Percentiles rank a stretch among this genome's conserved stretches.
Conservation (phyloP, 495 filamentous ascomycete species). For the Elaphomyces granulatus region DNA sequence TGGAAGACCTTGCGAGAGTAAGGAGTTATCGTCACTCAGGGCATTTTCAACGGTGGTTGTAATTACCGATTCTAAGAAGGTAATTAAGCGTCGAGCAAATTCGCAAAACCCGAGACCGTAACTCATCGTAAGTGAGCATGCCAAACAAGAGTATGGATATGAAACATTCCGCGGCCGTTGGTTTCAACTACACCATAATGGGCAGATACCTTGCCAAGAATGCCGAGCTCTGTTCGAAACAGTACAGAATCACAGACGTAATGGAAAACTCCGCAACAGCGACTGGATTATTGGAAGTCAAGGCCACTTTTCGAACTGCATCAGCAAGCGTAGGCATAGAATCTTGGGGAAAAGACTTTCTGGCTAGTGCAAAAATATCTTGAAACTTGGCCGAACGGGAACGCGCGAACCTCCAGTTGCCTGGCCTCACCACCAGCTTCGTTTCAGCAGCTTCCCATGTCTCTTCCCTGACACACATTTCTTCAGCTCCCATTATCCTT, state of each 20-base stretch:
- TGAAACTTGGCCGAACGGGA: not conserved
- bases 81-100: constrained; percentile 4
- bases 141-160: constrained; percentile 8
- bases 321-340: too few species aligned
- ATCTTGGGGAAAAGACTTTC: too few species aligned
- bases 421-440: not conserved
- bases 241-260: constrained; percentile 5
- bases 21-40: not conserved
- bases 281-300: constrained; percentile 4
- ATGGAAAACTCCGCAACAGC: constrained; percentile 9
- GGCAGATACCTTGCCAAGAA: constrained; percentile 9
- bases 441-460: not conserved
- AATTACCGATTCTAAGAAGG: constrained; percentile 6
- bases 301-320: not conserved
- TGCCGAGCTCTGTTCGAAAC: not conserved
- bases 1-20: not conserved
- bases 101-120: constrained; percentile 5
- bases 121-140: not conserved
- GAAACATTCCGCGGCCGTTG: constrained; percentile 11
- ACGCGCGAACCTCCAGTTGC: not conserved
- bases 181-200: constrained; percentile 11
- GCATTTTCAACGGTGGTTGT: constrained; percentile 2
- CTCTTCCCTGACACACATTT: not conserved
- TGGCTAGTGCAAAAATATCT: too few species aligned
- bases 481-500: not conserved